Evolutionary conservation across 73 alveolate species (phyloP), one percentile per base, ranked within the genome.

Genomic region (Tetrahymena elliotti): DNA sequence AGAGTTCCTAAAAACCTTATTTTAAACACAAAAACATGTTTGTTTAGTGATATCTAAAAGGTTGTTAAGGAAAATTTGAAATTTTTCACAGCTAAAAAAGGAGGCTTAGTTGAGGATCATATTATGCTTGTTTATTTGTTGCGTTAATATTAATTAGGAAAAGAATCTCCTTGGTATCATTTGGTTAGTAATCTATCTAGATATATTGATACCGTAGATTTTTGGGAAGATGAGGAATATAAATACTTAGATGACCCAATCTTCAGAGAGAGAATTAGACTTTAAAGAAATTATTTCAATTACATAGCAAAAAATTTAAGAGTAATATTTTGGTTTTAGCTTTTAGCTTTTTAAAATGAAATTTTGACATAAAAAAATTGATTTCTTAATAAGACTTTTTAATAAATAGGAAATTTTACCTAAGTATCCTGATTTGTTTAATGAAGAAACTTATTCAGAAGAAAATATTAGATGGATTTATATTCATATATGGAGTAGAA

Each of bases 151-250:
- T 92, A 94, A 34, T 34, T 88, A 84, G 96, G 96, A 34, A 22
- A 52, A 40, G 93, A 36, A 24, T 94, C 96, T 31, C 92, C 68
- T 12, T 94, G 96, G 96, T 93, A 94, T 35, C 93, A 40, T 16
- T 38, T 94, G 36, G 54, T 94, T 27, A 39, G 84, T 13, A 94
- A 94, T 52, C 52, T 94, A 9, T 94, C 96, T 18, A 84, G 95
- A 41, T 94, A 94, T 1, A 94, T 94, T n/a, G 96, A 94, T 40
- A 83, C 93, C 22, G 41, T 94, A 38, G 96, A 84, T 2, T 94
- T 94, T 94, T 94, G 96, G 96, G 54, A 35, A n/a, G 93, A 41
- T 33, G 95, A 94, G 34, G 96, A 94, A 47, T 53, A 94, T 52
- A 88, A 94, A 4, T 34, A 84, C 38, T 40, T 88, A 22, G 93